Base-by-base conservation (phyloP, 2,329 filamentous ascomycete genomes). In the Epichloe coenophiala region DNA sequence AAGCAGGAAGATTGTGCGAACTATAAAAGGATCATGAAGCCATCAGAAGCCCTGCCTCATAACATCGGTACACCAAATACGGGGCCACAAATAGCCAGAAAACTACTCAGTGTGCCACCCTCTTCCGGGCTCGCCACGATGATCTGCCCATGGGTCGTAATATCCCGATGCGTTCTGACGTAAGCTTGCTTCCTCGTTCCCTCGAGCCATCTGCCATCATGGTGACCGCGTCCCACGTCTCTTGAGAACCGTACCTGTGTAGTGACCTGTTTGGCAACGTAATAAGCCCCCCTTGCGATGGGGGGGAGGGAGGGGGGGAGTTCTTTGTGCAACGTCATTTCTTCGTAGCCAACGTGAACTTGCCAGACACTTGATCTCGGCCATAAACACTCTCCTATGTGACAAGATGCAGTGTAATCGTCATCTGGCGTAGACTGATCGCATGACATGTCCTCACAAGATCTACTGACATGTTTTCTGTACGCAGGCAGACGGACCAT, bases 391-490 rank as follows among this genome's bases (percentile, higher is more conserved):
- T 31, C 27, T 17, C 7, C 35, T 11, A 36, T 36, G 45, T 27
- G 23, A 33, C 45, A 33, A 21, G 3, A 51, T 41, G 45, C 23
- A 38, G 49, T 48, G 49, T 38, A 39, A 47, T 51, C 21, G n/a
- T 36, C 31, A 47, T 47, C 45, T 33, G n/a, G 6, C 39, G 43
- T 21, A 13, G 42, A n/a, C 19, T 39, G 45, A 27, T 40, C 45
- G 49, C 49, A 47, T 44, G 33, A 44, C 45, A 47, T 44, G 33
- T 48, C 21, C 33, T 21, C 40, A 7, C 45, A 13, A 47, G 44
- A 51, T 47, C 39, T 40, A 35, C 15, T 15, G 23, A 11, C 6
- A 21, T 19, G 36, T 9, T 47, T n/a, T n/a, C 21, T 3, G 15
- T 12, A 38, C 49, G 33, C n/a, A 36, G 21, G 5, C 21, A 11